phyloP scores from a whole-genome alignment of 106 monocot genomes.

The Ottelia alismoides region DNA sequence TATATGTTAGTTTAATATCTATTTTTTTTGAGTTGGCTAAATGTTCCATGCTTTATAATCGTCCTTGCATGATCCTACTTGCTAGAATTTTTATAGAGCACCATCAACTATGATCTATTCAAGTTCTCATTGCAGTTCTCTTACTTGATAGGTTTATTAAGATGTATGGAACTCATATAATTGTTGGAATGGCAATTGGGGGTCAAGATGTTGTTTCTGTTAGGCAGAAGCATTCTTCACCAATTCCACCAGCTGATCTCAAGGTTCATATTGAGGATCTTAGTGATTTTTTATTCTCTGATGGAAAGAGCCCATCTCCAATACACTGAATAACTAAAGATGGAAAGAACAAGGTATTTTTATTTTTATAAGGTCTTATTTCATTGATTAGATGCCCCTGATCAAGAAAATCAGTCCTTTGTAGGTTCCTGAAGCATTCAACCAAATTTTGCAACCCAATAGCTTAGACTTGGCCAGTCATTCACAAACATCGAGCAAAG shows the following conservation, averaged over 20 bases:
- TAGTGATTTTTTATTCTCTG: constrained; percentile 77
- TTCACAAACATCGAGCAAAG: constrained; percentile 82
- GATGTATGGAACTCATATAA: constrained; percentile 86
- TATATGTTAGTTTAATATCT: too few species aligned
- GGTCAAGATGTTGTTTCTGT: constrained; percentile 81
- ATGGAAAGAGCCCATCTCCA: constrained; percentile 62
- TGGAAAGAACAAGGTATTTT: constrained; percentile 60
- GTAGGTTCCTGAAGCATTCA: constrained; percentile 77
- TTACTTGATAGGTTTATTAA: constrained; percentile 56
- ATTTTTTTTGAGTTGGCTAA: too few species aligned
- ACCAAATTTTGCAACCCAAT: constrained; percentile 61
- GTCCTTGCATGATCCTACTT: too few species aligned
- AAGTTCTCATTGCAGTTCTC: too few species aligned
- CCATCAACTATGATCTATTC: too few species aligned
- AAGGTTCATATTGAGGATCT: constrained; percentile 83
- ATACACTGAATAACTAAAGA: constrained; percentile 48
- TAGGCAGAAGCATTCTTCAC: constrained; percentile 57
- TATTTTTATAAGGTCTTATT: neutral
- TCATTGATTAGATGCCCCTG: neutral
- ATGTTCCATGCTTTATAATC: too few species aligned
- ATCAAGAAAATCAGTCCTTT: constrained; percentile 2
- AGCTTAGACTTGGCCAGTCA: constrained; percentile 47
- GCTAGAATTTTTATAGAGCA: too few species aligned
- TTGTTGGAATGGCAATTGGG: constrained; percentile 65
- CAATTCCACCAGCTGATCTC: constrained; percentile 49